Evolutionary conservation across 2,329 filamentous ascomycete genomes (phyloP), one percentile per base, ranked within the genome.

Genomic region (Immersiporthe knoxdaviesiana): DNA sequence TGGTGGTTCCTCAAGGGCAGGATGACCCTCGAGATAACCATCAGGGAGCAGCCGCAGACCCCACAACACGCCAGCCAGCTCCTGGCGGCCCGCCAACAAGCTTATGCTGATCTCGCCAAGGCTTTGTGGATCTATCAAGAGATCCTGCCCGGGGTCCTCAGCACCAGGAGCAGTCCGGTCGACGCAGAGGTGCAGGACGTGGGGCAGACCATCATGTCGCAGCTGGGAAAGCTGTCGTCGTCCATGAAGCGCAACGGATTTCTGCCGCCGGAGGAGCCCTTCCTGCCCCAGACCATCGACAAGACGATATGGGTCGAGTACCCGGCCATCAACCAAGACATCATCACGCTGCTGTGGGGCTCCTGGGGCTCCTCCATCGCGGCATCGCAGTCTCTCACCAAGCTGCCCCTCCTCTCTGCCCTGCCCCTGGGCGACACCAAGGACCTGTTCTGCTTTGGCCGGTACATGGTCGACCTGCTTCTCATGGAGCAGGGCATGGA

Each of bases 1-100:
- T 97, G 94, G 94, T 97, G 94, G 94, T 97, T 97, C 75, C 77
- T 97, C 60, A 91, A 88, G 73, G 94, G 94, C 27, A 90, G 94
- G 71, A 88, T 90, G 75, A 89, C 90, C 12, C 84, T 97, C 65
- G 94, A 97, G 77, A 79, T 81, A 16, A 84, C 90, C 52, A 89
- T 97, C 61, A 86, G 92, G 70, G 89, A 88, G 65, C 85, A 88
- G 8, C 85, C 90, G 39, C 80, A 82, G 47, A 83, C 80, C 56
- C 82, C 85, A 5, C 85, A 88, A 71, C 82, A 80, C 11, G 82
- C 88, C 73, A 82, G 84, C 76, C 81, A 85, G 74, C 85, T 83
- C 72, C 83, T 88, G 72, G 81, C 86, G 72, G 78, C 87, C 71
- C 83, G 86, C 73, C 90, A 92, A 69, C 94, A 97, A 79, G 91